Evolutionary conservation across 2,329 filamentous ascomycete species (phyloP).

Genomic region (Colletotrichum costaricense): DNA sequence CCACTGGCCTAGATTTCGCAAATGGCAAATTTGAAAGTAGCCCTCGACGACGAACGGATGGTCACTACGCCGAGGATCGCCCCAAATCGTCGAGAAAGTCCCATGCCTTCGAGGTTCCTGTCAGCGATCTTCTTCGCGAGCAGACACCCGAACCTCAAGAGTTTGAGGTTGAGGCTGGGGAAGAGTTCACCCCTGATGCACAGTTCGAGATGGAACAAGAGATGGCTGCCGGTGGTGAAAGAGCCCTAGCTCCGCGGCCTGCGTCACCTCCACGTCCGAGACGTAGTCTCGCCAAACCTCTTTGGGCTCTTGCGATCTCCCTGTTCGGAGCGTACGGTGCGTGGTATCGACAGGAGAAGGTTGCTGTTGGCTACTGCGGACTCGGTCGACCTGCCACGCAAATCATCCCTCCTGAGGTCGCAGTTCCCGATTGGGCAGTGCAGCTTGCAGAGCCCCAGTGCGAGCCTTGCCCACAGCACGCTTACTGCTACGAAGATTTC

Average conservation of each 20-base stretch:
- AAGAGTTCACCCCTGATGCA: constrained; percentile 95
- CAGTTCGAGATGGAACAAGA: constrained; percentile 83
- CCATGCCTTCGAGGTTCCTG: constrained; percentile 68
- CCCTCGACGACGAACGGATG: constrained; percentile 57
- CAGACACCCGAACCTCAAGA: constrained; percentile 44
- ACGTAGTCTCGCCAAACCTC: constrained; percentile 69
- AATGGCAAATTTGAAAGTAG: constrained; percentile 44
- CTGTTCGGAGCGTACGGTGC: constrained; percentile 78
- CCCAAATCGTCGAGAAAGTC: constrained; percentile 48
- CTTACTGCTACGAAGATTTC: constrained; percentile 85
- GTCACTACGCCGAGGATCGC: constrained; percentile 23
- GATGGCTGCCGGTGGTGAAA: constrained; percentile 66
- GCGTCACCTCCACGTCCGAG: constrained; percentile 51
- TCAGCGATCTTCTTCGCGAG: constrained; percentile 51
- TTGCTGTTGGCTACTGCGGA: constrained; percentile 95
- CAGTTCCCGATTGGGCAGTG: constrained; percentile 78
- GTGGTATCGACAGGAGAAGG: constrained; percentile 94
- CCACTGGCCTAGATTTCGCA: constrained; percentile 45
- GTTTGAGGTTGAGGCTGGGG: constrained; percentile 72
- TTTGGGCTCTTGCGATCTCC: constrained; percentile 77
- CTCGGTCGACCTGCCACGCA: constrained; percentile 73
- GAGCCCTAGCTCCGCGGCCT: constrained; percentile 55
- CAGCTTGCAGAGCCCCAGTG: constrained; percentile 82
- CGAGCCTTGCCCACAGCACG: constrained; percentile 90
- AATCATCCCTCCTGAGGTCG: constrained; percentile 59